Evolutionary conservation across 2,329 filamentous ascomycete genomes (phyloP), one percentile per base, ranked within the genome.

Genomic region (Didymella keratinophila): DNA sequence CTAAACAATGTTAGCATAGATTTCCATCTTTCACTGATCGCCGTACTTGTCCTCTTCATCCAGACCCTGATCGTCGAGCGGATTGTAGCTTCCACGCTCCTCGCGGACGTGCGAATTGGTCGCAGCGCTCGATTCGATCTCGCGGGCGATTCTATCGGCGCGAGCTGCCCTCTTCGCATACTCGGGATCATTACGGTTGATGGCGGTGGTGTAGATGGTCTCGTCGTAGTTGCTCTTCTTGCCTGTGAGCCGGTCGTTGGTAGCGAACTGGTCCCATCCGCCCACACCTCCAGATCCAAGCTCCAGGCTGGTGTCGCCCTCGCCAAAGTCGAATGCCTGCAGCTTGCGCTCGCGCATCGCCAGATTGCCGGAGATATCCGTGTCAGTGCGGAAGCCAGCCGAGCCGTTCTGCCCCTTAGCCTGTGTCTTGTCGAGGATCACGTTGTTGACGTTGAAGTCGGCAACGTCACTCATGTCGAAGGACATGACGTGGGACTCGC

Each of bases 31-130:
- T 43, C 41, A 43, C 8, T 43, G 3, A 43, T 10, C 14, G 21
- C 76, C 86, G 68, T 83, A 93, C 87, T 95, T 97, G 73, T 96
- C 93, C 79, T 99, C 95, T 78, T 99, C 95, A 64, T 97, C 92
- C 42, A 84, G 78, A 27, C 84, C 77, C 14, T 87, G 89, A 57
- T 85, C 87, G 50, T 88, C 87, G 51, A 89, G 85, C 37, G 86
- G 84, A 10, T 83, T 81, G 12, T 84, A 84, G n/a, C 86, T 81
- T 51, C 92, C 85, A 71, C 93, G 89, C 80, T 99, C 95, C 78
- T 98, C 95, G 3, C 91, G 91, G 57, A 97, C 86, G 72, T 99
- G 95, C 4, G 89, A 81, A 53, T 95, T 97, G 34, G 86, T 84
- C 8, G 92, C 83, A 18, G 83, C 82, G 62, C 88, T 91, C 44